Conservation (phyloP, 2,329 filamentous ascomycete species). For the Monosporascus sp. region DNA sequence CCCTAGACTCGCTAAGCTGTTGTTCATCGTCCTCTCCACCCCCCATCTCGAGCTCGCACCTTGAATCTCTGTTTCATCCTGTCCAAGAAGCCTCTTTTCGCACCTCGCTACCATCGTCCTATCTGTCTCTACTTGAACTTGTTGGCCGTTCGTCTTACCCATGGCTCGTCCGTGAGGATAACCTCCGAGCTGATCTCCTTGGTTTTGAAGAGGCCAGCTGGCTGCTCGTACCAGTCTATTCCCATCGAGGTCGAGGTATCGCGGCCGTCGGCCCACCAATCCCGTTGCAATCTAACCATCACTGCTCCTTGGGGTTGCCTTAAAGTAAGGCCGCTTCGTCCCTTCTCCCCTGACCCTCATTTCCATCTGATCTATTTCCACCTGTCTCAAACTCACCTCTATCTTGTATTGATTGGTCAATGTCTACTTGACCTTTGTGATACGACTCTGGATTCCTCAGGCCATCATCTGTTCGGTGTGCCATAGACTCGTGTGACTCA, state of each 20-base stretch:
- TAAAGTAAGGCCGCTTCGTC: conserved; percentile 5
- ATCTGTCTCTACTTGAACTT: no score
- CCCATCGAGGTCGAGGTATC: background rate
- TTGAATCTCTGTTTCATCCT: no score
- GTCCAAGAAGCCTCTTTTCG: no score
- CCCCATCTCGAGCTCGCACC: no score
- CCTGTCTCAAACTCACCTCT: conserved; percentile 4
- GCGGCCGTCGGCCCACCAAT: background rate
- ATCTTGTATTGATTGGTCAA: conserved; percentile 18
- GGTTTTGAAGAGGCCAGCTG: background rate
- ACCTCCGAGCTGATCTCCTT: background rate
- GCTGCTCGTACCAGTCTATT: background rate
- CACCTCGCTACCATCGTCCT: no score
- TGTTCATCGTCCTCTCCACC: no score
- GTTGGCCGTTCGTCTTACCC: background rate
- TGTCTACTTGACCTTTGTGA: conserved; percentile 18
- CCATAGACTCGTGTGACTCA: conserved; percentile 26
- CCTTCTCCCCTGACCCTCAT: background rate
- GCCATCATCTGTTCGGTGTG: conserved; percentile 20
- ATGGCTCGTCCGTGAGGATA: background rate
- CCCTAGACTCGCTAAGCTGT: background rate
- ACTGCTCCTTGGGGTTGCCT: conserved; percentile 4
- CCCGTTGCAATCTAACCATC: background rate
- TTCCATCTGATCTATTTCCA: background rate
- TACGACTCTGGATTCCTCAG: conserved; percentile 18